Percentiles rank a stretch among this genome's conserved stretches.
Conservation (phyloP, 2,329 filamentous ascomycete species). For the Chaetomium olivaceum region DNA sequence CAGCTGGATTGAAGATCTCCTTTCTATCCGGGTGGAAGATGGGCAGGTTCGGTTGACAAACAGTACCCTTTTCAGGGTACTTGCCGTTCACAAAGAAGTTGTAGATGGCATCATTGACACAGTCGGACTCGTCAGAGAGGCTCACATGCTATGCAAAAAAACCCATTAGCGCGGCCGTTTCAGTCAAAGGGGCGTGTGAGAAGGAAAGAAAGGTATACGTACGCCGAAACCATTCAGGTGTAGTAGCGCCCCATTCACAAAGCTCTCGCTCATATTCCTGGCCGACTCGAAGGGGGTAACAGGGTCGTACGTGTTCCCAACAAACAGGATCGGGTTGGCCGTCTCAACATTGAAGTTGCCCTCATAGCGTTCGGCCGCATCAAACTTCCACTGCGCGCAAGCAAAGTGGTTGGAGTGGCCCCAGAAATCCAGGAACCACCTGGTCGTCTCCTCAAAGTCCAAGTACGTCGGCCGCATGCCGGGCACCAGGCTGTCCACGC, state of each 20-base stretch:
- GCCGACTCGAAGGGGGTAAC: not conserved
- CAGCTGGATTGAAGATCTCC: not conserved
- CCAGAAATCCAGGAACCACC: not conserved
- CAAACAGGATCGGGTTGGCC: not conserved
- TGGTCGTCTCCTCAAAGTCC: not conserved
- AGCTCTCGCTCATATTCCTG: not conserved
- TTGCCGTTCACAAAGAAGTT: not conserved
- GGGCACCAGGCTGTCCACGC: not conserved
- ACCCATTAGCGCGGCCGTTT: not conserved
- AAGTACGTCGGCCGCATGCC: not conserved
- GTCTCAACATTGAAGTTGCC: not conserved
- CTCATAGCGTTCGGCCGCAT: not conserved
- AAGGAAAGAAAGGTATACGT: not conserved
- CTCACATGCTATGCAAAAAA: not conserved
- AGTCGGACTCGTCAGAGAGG: not conserved
- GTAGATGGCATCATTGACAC: not conserved
- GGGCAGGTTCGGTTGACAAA: not conserved
- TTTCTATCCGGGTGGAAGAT: not conserved
- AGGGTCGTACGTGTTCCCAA: not conserved
- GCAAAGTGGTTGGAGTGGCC: not conserved
- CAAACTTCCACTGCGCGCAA: not conserved
- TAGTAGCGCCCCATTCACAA: not conserved
- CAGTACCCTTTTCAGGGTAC: not conserved
- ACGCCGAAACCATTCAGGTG: not conserved
- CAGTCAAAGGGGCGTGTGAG: not conserved